Evolutionary conservation across 352 stramenopile species (phyloP).

Genomic region (Phytophthora syringae): DNA sequence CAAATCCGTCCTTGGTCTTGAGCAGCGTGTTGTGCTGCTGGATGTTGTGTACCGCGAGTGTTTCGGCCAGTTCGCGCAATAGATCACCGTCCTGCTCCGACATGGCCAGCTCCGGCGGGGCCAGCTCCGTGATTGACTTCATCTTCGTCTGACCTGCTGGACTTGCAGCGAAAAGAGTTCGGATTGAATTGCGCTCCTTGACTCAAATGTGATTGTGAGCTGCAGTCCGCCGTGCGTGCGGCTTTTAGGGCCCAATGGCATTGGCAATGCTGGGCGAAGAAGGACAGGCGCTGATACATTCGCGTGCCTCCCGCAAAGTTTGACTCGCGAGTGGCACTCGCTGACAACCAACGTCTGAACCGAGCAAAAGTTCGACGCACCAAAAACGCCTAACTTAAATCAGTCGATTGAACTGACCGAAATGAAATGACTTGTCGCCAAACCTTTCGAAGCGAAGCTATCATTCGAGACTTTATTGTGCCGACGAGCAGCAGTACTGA

Average conservation of each 20-base stretch:
- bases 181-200: constrained; percentile 14
- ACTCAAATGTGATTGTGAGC: constrained; percentile 32
- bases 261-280: background rate
- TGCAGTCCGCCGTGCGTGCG: constrained; percentile 5
- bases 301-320: background rate
- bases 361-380: constrained; percentile 8
- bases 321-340: constrained; percentile 4
- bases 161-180: constrained; percentile 3
- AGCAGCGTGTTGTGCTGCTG: constrained; percentile 54
- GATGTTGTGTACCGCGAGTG: constrained; percentile 50
- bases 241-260: constrained; percentile 4
- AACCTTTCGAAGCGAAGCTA: too few relatives aligned
- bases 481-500: too few relatives aligned
- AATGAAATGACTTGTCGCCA: background rate
- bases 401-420: too few relatives aligned
- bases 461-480: too few relatives aligned
- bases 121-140: constrained; percentile 33
- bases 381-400: background rate
- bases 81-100: constrained; percentile 40
- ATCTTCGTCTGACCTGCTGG: constrained; percentile 25
- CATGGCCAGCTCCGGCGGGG: constrained; percentile 31
- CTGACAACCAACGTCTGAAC: constrained; percentile 27
- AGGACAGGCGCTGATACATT: constrained; percentile 19
- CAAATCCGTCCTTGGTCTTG: constrained; percentile 48
- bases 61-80: constrained; percentile 43